Evolutionary conservation across 108 stramenopile genomes (phyloP).

Genomic region (Fragilaria crotonensis): DNA sequence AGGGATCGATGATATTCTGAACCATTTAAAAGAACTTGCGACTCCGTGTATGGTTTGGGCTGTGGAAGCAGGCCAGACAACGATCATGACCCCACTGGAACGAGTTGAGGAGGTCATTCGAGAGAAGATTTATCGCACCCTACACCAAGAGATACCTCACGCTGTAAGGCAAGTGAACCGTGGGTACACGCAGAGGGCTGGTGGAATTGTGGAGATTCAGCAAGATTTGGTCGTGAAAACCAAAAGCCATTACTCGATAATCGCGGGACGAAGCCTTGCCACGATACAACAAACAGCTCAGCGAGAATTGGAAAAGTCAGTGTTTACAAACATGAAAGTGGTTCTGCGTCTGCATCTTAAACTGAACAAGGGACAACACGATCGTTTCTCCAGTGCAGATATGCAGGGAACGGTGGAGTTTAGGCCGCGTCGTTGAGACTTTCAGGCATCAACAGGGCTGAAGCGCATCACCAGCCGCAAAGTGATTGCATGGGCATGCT

Average conservation of each 20-base stretch:
- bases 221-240: slow-evolving; percentile 74
- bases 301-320: slow-evolving; percentile 38
- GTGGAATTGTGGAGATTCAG: slow-evolving; percentile 31
- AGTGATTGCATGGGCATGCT: too few species aligned
- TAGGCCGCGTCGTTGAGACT: too few species aligned
- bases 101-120: slow-evolving; percentile 81
- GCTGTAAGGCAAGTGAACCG: slow-evolving; percentile 40
- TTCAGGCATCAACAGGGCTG: too few species aligned
- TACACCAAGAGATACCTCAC: slow-evolving; percentile 82
- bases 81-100: slow-evolving; percentile 51
- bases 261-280: slow-evolving; percentile 54
- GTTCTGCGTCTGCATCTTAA: slow-evolving; percentile 53
- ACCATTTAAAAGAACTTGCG: slow-evolving; percentile 57
- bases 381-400: not conserved
- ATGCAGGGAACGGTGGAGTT: not conserved
- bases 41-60: slow-evolving; percentile 65
- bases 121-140: slow-evolving; percentile 82
- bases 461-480: too few species aligned
- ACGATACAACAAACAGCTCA: slow-evolving; percentile 55
- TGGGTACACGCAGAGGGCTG: slow-evolving; percentile 20
- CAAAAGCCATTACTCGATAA: slow-evolving; percentile 59
- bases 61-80: slow-evolving; percentile 37
- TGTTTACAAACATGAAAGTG: slow-evolving; percentile 51
- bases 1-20: slow-evolving; percentile 76
- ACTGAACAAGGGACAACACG: slow-evolving; percentile 39